Percentiles rank a stretch among this genome's conserved stretches.
These are phyloP conservation scores for Rhizopogon vesiculosus DNA, from an alignment of 768 basidiomycete species.

Conservation along the genomic window DNA sequence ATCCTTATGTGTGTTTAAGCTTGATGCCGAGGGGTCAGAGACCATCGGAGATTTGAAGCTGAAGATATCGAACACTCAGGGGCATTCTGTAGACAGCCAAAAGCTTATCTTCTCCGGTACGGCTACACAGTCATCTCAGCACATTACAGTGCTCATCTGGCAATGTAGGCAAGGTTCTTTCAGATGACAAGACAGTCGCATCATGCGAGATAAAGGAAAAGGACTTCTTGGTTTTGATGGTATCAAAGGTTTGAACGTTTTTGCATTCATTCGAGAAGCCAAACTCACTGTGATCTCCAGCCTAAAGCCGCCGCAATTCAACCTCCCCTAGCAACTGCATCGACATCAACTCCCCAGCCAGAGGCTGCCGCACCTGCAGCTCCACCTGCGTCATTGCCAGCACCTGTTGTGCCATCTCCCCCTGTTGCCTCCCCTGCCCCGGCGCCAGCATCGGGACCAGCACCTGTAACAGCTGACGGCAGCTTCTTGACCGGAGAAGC, in stretches of 20 bases:
- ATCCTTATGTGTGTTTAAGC: slow-evolving; percentile 30
- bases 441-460: slow-evolving; percentile 14
- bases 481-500: slow-evolving; percentile 75
- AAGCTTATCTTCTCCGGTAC: slow-evolving; percentile 95
- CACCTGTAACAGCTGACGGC: slow-evolving; percentile 40
- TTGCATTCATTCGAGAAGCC: slow-evolving; percentile 1
- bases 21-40: slow-evolving; percentile 74
- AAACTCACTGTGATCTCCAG: slow-evolving; percentile 25
- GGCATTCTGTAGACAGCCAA: slow-evolving; percentile 68
- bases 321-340: slow-evolving; percentile 25
- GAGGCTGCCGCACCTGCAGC: slow-evolving; percentile 28
- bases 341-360: slow-evolving; percentile 26
- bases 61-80: slow-evolving; percentile 76
- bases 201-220: slow-evolving; percentile 95
- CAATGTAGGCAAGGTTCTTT: slow-evolving; percentile 78
- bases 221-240: slow-evolving; percentile 99
- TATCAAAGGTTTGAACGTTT: slow-evolving; percentile 71
- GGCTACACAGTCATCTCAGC: slow-evolving; percentile 12
- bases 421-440: slow-evolving; percentile 24
- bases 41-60: slow-evolving; percentile 77
- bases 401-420: slow-evolving; percentile 26
- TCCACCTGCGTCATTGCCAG: slow-evolving; percentile 28
- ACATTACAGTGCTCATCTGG: slow-evolving; percentile 4
- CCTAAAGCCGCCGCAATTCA: slow-evolving; percentile 48
- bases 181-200: slow-evolving; percentile 83